These are phyloP conservation scores for Pleurotus ostreatus DNA, from an alignment of 768 basidiomycete genomes.

Conservation along the genomic window DNA sequence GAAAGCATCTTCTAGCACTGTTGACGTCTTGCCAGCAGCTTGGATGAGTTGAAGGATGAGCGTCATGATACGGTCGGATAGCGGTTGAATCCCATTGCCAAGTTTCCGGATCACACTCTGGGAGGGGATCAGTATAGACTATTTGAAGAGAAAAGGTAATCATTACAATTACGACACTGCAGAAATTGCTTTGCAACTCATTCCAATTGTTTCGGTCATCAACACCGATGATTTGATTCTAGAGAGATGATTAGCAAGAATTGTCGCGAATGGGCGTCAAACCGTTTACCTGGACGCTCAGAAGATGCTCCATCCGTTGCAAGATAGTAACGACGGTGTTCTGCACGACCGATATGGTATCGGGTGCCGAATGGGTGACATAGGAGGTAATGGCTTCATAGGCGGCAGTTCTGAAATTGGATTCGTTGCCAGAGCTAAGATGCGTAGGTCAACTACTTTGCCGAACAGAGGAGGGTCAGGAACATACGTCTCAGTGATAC, in stretches of 20 bases:
- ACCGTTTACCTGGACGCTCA: constrained; percentile 69
- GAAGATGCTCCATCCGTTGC: constrained; percentile 85
- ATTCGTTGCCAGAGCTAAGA: constrained; percentile 73
- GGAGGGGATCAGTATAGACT: constrained; percentile 4
- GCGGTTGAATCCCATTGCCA: constrained; percentile 74
- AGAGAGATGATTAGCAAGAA: not conserved
- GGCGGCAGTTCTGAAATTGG: constrained; percentile 91
- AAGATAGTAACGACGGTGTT: constrained; percentile 80
- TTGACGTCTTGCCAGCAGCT: constrained; percentile 88
- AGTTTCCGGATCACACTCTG: constrained; percentile 87
- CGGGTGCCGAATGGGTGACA: constrained; percentile 73
- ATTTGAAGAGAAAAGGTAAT: not conserved
- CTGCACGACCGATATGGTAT: constrained; percentile 77
- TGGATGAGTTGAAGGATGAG: constrained; percentile 81
- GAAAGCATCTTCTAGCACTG: constrained; percentile 95
- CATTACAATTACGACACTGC: constrained; percentile 77
- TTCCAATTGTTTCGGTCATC: constrained; percentile 99
- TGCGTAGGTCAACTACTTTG: constrained; percentile 7
- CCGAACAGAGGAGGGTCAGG: constrained; percentile 2
- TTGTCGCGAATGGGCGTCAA: not conserved
- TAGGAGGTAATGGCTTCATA: constrained; percentile 94
- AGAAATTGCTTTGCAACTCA: constrained; percentile 94
- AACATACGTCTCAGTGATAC: constrained; percentile 80
- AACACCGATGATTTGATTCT: constrained; percentile 91
- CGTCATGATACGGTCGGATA: constrained; percentile 95